These are phyloP conservation scores for Sphagnum contortum DNA, from an alignment of 225 moss, liverwort and hornwort genomes.

Conservation along the genomic window DNA sequence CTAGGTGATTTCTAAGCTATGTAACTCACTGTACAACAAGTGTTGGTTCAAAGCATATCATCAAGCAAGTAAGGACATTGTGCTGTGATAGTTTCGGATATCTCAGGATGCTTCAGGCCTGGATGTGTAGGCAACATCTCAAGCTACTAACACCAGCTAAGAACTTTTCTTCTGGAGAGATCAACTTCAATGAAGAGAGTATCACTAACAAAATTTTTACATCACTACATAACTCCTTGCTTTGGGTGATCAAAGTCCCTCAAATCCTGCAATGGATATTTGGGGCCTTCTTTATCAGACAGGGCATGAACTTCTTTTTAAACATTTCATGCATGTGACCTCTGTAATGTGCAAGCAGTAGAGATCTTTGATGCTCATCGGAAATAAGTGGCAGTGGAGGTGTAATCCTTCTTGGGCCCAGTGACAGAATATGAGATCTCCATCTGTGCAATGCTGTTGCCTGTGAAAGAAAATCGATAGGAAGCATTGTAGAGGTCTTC, in stretches of 20 bases:
- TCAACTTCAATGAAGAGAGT: too few relatives aligned
- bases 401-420: conserved; percentile 13
- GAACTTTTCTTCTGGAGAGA: too few relatives aligned
- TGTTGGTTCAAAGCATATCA: too few relatives aligned
- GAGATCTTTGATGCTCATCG: conserved; percentile 2
- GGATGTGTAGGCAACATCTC: too few relatives aligned
- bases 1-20: too few relatives aligned
- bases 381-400: conserved; percentile 10
- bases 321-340: background rate
- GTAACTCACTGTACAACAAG: too few relatives aligned
- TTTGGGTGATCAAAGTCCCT: background rate
- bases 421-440: conserved; percentile 13
- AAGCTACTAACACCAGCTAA: too few relatives aligned
- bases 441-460: conserved; percentile 12
- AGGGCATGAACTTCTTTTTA: background rate
- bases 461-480: conserved; percentile 12
- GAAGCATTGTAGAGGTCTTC: conserved; percentile 15
- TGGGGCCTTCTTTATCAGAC: too few relatives aligned
- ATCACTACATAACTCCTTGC: background rate
- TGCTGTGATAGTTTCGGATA: too few relatives aligned
- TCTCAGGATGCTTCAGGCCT: too few relatives aligned
- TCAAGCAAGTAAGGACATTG: too few relatives aligned
- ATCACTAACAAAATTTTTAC: background rate
- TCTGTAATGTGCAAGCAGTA: background rate
- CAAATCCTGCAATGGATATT: background rate